These are phyloP conservation scores for Calonectria hawksworthii DNA, from an alignment of 2,329 filamentous ascomycete species.

Conservation along the genomic window DNA sequence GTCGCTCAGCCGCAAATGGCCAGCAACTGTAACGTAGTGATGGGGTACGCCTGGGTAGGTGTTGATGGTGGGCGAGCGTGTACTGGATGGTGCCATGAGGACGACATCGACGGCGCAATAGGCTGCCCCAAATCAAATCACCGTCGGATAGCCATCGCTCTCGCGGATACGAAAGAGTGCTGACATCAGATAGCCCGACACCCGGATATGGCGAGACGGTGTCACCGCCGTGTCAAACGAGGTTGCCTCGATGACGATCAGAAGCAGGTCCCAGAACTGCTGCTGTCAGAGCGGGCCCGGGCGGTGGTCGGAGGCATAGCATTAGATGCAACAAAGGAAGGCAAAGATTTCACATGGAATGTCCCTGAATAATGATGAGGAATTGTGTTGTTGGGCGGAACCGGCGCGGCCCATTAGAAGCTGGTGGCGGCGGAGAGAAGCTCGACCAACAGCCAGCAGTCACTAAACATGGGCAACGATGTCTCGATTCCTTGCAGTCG, in stretches of 20 bases:
- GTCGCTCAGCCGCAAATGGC: conserved; percentile 25
- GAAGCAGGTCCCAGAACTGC: conserved; percentile 11
- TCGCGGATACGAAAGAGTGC: conserved; percentile 30
- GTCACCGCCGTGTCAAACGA: conserved; percentile 18
- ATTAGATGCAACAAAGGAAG: not conserved
- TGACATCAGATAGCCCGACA: conserved; percentile 31
- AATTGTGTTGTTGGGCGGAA: not conserved
- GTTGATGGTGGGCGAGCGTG: not conserved
- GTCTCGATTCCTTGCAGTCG: conserved; percentile 10
- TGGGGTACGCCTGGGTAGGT: not conserved
- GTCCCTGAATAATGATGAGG: not conserved
- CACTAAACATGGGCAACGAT: not conserved
- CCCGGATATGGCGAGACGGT: conserved; percentile 16
- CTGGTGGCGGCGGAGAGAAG: conserved; percentile 6
- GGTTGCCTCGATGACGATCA: conserved; percentile 26
- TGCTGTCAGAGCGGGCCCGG: conserved; percentile 1
- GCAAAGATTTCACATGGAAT: conserved; percentile 6
- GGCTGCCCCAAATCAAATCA: conserved; percentile 2
- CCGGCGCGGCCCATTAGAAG: conserved; percentile 10
- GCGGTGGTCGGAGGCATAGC: not conserved
- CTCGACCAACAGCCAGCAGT: not conserved
- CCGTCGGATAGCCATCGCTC: conserved; percentile 30
- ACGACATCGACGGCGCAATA: not conserved
- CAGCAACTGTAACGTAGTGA: conserved; percentile 14
- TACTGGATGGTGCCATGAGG: conserved; percentile 20